Evolutionary conservation across 2,329 filamentous ascomycete genomes (phyloP).

Genomic region (Dendrostoma leiphaemia): DNA sequence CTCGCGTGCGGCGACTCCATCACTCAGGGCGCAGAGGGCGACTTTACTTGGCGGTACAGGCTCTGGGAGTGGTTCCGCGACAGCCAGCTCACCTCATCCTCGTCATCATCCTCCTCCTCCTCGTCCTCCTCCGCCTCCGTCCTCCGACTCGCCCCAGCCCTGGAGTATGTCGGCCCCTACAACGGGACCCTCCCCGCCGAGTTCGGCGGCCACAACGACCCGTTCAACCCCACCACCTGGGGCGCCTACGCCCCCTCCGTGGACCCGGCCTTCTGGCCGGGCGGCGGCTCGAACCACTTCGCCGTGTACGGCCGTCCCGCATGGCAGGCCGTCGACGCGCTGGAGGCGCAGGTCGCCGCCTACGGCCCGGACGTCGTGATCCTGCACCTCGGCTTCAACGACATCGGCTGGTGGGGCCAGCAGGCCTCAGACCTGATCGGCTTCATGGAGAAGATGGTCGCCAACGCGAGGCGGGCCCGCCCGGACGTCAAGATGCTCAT

Average conservation of each 20-base stretch:
- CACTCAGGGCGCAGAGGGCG: conserved; percentile 36
- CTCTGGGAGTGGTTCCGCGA: conserved; percentile 37
- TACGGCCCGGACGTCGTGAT: conserved; percentile 33
- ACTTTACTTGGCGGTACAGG: conserved; percentile 41
- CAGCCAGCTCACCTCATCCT: conserved; percentile 18
- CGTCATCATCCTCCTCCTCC: neutral
- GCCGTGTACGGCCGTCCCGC: conserved; percentile 33
- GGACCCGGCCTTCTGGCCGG: conserved; percentile 19
- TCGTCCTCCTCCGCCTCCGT: neutral
- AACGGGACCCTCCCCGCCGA: conserved; percentile 27
- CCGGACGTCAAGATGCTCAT: conserved; percentile 26
- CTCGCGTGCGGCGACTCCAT: conserved; percentile 40
- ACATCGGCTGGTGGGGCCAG: conserved; percentile 30
- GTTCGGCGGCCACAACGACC: neutral
- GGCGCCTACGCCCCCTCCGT: conserved; percentile 13
- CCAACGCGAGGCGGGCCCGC: conserved; percentile 29
- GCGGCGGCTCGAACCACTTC: conserved; percentile 31
- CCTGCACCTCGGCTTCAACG: conserved; percentile 33
- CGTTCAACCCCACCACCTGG: conserved; percentile 9
- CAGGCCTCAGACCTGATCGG: conserved; percentile 21
- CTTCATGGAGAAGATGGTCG: conserved; percentile 27
- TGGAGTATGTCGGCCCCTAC: conserved; percentile 35
- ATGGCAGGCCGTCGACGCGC: conserved; percentile 27
- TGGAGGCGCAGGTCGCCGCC: conserved; percentile 26
- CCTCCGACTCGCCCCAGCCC: neutral